phyloP scores from a whole-genome alignment of 2,329 filamentous ascomycete genomes.

The Thermoascus crustaceus region DNA sequence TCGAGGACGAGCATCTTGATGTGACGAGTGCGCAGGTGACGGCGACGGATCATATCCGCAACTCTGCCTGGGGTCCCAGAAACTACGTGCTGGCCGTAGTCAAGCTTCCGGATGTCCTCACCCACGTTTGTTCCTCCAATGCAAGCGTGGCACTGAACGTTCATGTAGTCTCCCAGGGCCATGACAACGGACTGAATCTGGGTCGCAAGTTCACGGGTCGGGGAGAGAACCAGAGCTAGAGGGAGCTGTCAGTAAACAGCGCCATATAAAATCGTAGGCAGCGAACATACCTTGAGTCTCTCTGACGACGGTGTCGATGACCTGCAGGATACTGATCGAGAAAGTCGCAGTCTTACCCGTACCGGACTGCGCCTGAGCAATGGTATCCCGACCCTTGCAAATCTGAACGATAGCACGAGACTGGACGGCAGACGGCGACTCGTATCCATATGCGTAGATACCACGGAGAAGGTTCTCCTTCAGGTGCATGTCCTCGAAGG shows the following conservation, averaged over 20 bases:
- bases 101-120: slow-evolving; percentile 94
- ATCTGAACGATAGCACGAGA: slow-evolving; percentile 97
- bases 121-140: slow-evolving; percentile 97
- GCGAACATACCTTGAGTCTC: slow-evolving; percentile 62
- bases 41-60: slow-evolving; percentile 70
- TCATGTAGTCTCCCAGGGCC: slow-evolving; percentile 99
- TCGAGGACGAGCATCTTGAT: slow-evolving; percentile 75
- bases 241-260: slow-evolving; percentile 5
- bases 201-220: slow-evolving; percentile 90
- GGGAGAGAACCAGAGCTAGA: slow-evolving; percentile 79
- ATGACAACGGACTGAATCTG: slow-evolving; percentile 98
- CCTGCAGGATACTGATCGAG: slow-evolving; percentile 90
- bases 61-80: slow-evolving; percentile 96
- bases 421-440: slow-evolving; percentile 95
- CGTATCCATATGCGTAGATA: slow-evolving; percentile 97
- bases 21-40: slow-evolving; percentile 62
- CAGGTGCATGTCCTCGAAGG: slow-evolving; percentile 91
- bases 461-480: slow-evolving; percentile 96
- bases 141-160: slow-evolving; percentile 96
- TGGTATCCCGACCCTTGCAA: slow-evolving; percentile 97
- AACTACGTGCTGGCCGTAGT: slow-evolving; percentile 96
- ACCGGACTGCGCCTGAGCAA: slow-evolving; percentile 94
- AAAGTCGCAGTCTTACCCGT: slow-evolving; percentile 97
- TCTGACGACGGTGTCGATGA: slow-evolving; percentile 86
- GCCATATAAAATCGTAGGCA: not conserved